phyloP scores from a whole-genome alignment of 805 yeast species.

The Spencermartinsiella europaea region DNA sequence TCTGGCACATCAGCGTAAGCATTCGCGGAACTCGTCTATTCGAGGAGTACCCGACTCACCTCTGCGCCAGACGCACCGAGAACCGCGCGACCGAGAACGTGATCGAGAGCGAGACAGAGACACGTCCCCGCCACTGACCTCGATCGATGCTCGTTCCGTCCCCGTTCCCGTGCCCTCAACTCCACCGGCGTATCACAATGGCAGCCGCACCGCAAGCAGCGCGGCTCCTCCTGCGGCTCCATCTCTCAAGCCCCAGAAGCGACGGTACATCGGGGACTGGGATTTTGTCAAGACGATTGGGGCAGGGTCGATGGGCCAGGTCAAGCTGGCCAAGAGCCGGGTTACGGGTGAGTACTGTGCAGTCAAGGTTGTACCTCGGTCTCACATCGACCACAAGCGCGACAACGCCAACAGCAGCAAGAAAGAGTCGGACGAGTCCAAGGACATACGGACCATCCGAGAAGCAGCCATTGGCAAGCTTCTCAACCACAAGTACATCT shows the following conservation, averaged over 20 bases:
- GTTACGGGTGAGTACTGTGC: constrained; percentile 70
- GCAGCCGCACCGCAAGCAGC: not conserved
- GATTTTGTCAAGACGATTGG: constrained; percentile 92
- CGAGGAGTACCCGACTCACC: not conserved
- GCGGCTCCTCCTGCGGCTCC: not conserved
- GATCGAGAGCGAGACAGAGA: not conserved
- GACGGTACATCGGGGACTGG: constrained; percentile 95
- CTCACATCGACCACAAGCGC: constrained; percentile 59
- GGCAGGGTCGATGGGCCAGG: constrained; percentile 99
- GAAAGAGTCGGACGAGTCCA: constrained; percentile 57
- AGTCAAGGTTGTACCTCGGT: constrained; percentile 88
- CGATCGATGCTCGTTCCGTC: not conserved
- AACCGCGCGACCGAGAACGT: not conserved
- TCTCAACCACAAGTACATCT: constrained; percentile 85
- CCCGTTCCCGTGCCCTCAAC: not conserved
- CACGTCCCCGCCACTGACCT: not conserved
- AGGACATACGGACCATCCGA: constrained; percentile 87
- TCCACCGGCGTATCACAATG: not conserved
- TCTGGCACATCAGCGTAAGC: constrained; percentile 6
- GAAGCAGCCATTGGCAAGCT: constrained; percentile 93
- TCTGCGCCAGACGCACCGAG: not conserved
- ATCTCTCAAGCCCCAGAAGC: constrained; percentile 33
- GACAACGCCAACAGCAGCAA: constrained; percentile 45
- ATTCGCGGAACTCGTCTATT: constrained; percentile 2
- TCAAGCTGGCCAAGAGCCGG: constrained; percentile 84